Evolutionary conservation across 177 flowering plant genomes (phyloP), one percentile per base, ranked within the genome.

Genomic region (Tripterygium wilfordii): DNA sequence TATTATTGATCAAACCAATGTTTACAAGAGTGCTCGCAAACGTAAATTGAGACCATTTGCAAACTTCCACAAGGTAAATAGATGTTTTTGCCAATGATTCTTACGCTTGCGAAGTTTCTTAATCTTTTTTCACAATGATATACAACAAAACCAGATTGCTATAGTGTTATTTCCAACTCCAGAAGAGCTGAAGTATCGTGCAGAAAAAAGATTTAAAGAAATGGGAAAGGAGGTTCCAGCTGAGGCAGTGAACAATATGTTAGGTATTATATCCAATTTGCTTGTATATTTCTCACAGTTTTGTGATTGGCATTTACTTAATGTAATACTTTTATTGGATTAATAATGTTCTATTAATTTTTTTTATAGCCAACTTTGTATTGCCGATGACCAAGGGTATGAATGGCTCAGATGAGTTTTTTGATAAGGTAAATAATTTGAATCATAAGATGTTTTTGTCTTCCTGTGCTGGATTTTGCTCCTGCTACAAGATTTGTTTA

Each of bases 211-310:
- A 57, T 71, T 67, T 39, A 61, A 40, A 61, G 89, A 79, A 52
- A 77, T 75, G 83, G 85, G 83, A 21, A 82, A 79, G 64, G 83
- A 79, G 45, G 85, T 82, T 19, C 79, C 83, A 42, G 75, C 63
- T 21, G 85, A 77, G 38, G 78, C 83, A 22, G 65, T 82, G 22
- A 71, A 73, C 53, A 63, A 72, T 24, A 77, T 79, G 85, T 37
- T 72, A 62, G 83, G 85, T 79, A 76, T 21, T 4, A 26, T 18
- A 14, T n/a, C 1, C 6, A 5, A 35, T 31, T 8, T n/a, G 22
- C 47, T 25, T 20, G 18, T 12, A 17, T 23, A 18, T 29, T 31
- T 42, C 21, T n/a, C 10, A 13, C 25, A 5, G 14, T 17, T 15
- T 42, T 23, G 4, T 36, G 17, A 36, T n/a, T 10, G n/a, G 19